phyloP scores from a whole-genome alignment of 2,329 filamentous ascomycete species.

The Penicillium sp. region DNA sequence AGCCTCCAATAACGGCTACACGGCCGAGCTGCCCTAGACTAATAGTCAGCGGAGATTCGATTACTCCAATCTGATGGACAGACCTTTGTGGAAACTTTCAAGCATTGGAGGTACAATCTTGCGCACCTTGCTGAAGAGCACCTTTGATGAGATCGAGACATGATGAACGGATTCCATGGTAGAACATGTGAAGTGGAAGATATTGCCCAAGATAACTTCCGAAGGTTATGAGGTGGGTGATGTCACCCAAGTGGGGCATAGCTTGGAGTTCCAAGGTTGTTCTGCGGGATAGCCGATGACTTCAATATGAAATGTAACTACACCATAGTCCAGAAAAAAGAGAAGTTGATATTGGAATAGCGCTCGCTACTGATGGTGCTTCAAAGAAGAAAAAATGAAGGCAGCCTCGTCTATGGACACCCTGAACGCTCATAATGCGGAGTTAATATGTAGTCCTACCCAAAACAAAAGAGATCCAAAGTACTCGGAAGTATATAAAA shows the following conservation, averaged over 20 bases:
- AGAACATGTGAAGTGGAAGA: background rate
- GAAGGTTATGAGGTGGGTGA: constrained; percentile 23
- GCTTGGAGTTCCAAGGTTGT: background rate
- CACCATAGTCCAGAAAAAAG: constrained; percentile 2
- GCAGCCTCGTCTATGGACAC: constrained; percentile 26
- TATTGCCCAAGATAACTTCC: background rate
- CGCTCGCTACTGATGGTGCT: constrained; percentile 21
- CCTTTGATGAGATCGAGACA: constrained; percentile 68
- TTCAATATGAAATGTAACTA: background rate
- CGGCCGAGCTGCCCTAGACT: constrained; percentile 79
- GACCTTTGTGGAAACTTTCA: constrained; percentile 93
- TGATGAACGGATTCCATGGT: constrained; percentile 37
- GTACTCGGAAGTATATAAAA: background rate
- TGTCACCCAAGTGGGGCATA: constrained; percentile 36
- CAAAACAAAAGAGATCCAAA: constrained; percentile 14
- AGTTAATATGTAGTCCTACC: constrained; percentile 11
- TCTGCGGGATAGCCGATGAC: background rate
- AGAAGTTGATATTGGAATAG: constrained; percentile 21
- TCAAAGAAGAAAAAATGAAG: constrained; percentile 11
- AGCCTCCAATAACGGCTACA: constrained; percentile 90
- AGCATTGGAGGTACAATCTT: constrained; percentile 93
- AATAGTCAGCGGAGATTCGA: constrained; percentile 2
- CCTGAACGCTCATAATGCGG: constrained; percentile 36
- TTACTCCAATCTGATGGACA: constrained; percentile 13
- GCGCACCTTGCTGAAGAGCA: constrained; percentile 75